These are phyloP conservation scores for Physaria fendleri DNA, from an alignment of 345 rosid species.

Conservation along the genomic window DNA sequence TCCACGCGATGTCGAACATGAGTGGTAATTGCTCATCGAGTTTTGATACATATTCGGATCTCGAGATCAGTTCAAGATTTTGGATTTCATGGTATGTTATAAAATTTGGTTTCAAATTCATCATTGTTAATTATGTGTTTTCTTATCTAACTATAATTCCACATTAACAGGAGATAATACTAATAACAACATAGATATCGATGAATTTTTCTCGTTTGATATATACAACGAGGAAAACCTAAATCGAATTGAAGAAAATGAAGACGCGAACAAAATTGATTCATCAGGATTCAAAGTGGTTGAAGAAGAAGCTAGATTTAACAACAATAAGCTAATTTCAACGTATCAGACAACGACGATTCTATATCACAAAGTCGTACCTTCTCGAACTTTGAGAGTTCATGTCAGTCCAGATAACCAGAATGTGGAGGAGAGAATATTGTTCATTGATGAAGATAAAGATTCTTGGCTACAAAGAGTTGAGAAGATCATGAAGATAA, in stretches of 20 bases:
- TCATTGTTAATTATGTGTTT: background rate
- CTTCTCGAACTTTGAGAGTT: slow-evolving; percentile 70
- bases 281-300: slow-evolving; percentile 63
- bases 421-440: slow-evolving; percentile 22
- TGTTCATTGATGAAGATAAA: slow-evolving; percentile 19
- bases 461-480: slow-evolving; percentile 28
- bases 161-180: slow-evolving; percentile 30
- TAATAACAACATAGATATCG: slow-evolving; percentile 31
- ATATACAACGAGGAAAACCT: slow-evolving; percentile 38
- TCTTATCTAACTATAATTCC: background rate
- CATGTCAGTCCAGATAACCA: slow-evolving; percentile 42
- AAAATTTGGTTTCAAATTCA: background rate
- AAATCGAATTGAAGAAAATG: slow-evolving; percentile 27
- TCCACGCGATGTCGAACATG: slow-evolving; percentile 18
- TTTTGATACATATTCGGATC: slow-evolving; percentile 29
- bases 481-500: slow-evolving; percentile 22
- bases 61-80: slow-evolving; percentile 33
- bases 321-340: slow-evolving; percentile 63
- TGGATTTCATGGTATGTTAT: slow-evolving; percentile 37
- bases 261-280: slow-evolving; percentile 31
- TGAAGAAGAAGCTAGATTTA: slow-evolving; percentile 56
- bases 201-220: slow-evolving; percentile 53
- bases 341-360: slow-evolving; percentile 71
- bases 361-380: slow-evolving; percentile 70
- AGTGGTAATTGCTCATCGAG: slow-evolving; percentile 24